Evolutionary conservation across 768 basidiomycete genomes (phyloP).

Genomic region (Phylloporus arenicola): DNA sequence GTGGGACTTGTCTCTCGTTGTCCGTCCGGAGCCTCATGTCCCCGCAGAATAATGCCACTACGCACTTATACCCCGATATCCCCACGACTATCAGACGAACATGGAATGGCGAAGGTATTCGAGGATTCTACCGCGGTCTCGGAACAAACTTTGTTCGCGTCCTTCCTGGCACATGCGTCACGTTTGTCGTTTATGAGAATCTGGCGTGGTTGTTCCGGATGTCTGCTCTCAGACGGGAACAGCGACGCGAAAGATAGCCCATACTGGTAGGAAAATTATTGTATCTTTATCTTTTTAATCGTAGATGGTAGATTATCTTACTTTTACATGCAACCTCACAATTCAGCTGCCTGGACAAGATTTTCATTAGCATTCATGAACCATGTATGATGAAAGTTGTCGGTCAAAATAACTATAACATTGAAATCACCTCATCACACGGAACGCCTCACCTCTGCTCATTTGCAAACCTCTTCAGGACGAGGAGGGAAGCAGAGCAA

Average conservation of each 20-base stretch:
- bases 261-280: not conserved
- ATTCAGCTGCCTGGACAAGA: slow-evolving; percentile 5
- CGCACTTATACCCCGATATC: slow-evolving; percentile 75
- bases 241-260: not conserved
- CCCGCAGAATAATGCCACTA: slow-evolving; percentile 58
- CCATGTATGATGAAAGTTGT: not conserved
- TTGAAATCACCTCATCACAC: slow-evolving; percentile 12
- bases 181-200: slow-evolving; percentile 96
- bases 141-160: slow-evolving; percentile 93
- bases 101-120: slow-evolving; percentile 71
- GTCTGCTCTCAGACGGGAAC: slow-evolving; percentile 52
- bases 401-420: slow-evolving; percentile 34
- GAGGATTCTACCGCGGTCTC: slow-evolving; percentile 92
- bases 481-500: slow-evolving; percentile 18
- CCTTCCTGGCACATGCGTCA: slow-evolving; percentile 94
- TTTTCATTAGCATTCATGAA: slow-evolving; percentile 6
- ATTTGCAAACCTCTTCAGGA: slow-evolving; percentile 26
- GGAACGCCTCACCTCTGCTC: slow-evolving; percentile 21
- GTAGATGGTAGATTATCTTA: slow-evolving; percentile 11
- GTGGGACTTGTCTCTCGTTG: slow-evolving; percentile 35
- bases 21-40: not conserved
- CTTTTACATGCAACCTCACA: slow-evolving; percentile 5
- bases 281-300: slow-evolving; percentile 4
- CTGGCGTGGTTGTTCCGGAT: slow-evolving; percentile 76
- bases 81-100: slow-evolving; percentile 75